phyloP scores from a whole-genome alignment of 768 basidiomycete species.

The Pisolithus sp. region DNA sequence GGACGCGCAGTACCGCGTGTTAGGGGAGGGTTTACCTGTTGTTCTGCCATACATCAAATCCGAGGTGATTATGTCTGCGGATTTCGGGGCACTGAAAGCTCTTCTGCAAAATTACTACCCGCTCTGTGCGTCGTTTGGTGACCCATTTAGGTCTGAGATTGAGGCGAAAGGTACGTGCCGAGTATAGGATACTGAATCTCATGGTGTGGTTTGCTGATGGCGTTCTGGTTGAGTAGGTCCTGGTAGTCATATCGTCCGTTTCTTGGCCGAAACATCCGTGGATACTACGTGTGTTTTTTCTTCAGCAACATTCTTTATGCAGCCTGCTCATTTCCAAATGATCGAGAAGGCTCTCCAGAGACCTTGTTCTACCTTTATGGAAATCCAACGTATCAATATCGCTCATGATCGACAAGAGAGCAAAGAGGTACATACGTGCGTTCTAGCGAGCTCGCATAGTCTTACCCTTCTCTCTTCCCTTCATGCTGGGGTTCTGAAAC shows the following conservation, averaged over 20 bases:
- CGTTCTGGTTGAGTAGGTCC: slow-evolving; percentile 32
- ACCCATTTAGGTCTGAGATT: slow-evolving; percentile 51
- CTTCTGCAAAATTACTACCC: slow-evolving; percentile 80
- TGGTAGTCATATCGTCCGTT: slow-evolving; percentile 70
- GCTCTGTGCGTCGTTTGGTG: slow-evolving; percentile 53
- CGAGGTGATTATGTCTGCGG: slow-evolving; percentile 51
- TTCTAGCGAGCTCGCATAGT: neutral
- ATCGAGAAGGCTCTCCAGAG: slow-evolving; percentile 54
- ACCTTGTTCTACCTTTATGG: slow-evolving; percentile 92
- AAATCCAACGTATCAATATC: slow-evolving; percentile 83
- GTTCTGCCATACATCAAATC: slow-evolving; percentile 78
- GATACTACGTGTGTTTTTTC: slow-evolving; percentile 46
- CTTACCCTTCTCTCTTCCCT: neutral
- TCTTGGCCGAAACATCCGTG: slow-evolving; percentile 48
- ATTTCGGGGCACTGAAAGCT: slow-evolving; percentile 51
- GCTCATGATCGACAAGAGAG: slow-evolving; percentile 94
- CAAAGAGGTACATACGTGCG: slow-evolving; percentile 64
- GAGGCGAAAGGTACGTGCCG: slow-evolving; percentile 44
- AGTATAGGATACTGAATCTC: neutral
- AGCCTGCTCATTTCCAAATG: neutral
- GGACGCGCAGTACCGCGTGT: slow-evolving; percentile 63
- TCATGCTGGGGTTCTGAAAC: neutral
- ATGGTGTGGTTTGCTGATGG: neutral
- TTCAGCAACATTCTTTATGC: neutral
- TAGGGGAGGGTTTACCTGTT: slow-evolving; percentile 80